These are phyloP conservation scores for Sabuloglossum arenarium DNA, from an alignment of 495 filamentous ascomycete species.

Conservation along the genomic window DNA sequence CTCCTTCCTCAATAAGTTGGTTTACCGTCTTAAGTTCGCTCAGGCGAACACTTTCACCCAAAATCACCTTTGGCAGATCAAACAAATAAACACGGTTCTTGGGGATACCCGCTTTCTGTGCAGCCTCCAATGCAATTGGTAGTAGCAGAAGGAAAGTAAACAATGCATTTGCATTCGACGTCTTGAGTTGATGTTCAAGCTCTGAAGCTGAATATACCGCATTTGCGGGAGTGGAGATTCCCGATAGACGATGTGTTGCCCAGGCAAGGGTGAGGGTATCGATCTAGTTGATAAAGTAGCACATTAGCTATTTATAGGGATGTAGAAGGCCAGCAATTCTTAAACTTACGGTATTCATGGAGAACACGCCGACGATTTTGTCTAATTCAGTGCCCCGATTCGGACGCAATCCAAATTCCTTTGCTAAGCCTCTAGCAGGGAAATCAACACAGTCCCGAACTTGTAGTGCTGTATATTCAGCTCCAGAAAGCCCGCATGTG, in stretches of 20 bases:
- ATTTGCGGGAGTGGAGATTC: constrained; percentile 62
- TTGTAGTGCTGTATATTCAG: constrained; percentile 43
- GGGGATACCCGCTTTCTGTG: constrained; percentile 43
- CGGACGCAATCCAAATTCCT: constrained; percentile 53
- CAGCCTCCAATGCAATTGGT: constrained; percentile 45
- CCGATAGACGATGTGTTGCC: constrained; percentile 55
- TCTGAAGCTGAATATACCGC: constrained; percentile 60
- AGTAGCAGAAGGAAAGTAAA: constrained; percentile 68
- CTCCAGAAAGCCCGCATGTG: constrained; percentile 62
- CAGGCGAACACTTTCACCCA: constrained; percentile 24
- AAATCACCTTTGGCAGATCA: constrained; percentile 34
- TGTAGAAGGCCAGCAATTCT: background rate
- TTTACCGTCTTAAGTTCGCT: constrained; percentile 46
- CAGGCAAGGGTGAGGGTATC: constrained; percentile 59
- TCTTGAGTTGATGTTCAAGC: constrained; percentile 56
- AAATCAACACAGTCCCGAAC: constrained; percentile 44
- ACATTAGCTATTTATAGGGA: constrained; percentile 4
- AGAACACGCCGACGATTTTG: constrained; percentile 59
- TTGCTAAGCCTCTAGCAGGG: constrained; percentile 47
- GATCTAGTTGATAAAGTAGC: constrained; percentile 32
- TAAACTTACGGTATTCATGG: constrained; percentile 51
- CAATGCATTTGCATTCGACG: constrained; percentile 51
- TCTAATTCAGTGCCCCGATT: constrained; percentile 71
- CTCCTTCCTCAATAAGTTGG: constrained; percentile 45
- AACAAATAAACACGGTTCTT: constrained; percentile 55